Evolutionary conservation across 2,329 filamentous ascomycete genomes (phyloP), one percentile per base, ranked within the genome.

Genomic region (Colletotrichum orbiculare): DNA sequence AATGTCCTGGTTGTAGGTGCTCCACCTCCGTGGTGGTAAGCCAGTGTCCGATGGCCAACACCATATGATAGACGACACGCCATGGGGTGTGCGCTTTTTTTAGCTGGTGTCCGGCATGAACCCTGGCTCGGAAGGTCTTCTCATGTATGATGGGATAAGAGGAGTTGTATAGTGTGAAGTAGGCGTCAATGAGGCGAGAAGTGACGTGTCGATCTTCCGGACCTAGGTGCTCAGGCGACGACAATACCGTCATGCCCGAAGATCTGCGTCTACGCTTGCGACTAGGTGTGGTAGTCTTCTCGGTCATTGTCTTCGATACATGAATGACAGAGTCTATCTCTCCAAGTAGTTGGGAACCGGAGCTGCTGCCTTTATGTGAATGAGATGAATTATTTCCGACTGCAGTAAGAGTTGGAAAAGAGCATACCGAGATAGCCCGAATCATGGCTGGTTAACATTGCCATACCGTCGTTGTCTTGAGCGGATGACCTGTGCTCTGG

Each of bases 81-180:
- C 72, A 70, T 41, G 59, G 33, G 17, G 48, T 58, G n/a, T 52
- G 37, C 13, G 33, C 52, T 4, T 58, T 17, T 2, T 54, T 57
- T 15, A 61, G 62, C 7, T 45, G 57, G 45, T 57, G 68, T 52
- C 56, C 68, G n/a, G 46, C 64, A 9, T 50, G 43, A 2, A 70
- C 73, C 56, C 75, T 71, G 7, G 73, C 78, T 12, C 81, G 74
- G 61, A 84, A 84, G 0, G 78, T 80, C 3, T 78, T 74, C 56
- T 83, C 81, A 55, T 84, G 80, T 2, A 84, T 69, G 8, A 83
- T 75, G 0, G 81, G 82, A 60, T 83, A 84, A 35, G 76, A 78
- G 17, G 77, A 69, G 66, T 84, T 81, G 67, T 81, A 83, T 15
- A 77, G 71, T 1, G 72, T 69, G 61, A 84, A 84, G 67, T 82